Evolutionary conservation across 1,284 basidiomycete species (phyloP), one percentile per base, ranked within the genome.

Genomic region (Boletus mariae): DNA sequence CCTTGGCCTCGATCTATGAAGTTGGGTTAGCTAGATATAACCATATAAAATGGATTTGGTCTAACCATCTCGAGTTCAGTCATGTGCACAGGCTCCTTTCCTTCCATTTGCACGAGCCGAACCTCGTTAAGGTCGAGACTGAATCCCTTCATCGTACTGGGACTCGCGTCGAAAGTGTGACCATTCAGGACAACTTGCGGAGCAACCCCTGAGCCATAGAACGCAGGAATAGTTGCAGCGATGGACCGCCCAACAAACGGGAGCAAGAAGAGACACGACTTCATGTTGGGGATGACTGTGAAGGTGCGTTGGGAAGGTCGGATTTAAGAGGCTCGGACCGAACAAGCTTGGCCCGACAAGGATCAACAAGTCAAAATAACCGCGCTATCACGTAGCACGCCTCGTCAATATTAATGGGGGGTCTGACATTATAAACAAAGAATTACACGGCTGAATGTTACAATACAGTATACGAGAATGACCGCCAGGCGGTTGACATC

Each of bases 61-160:
- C 46, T 8, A 45, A 85, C 88, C 84, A 92, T 95, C 61, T 94
- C 84, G 32, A 87, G 73, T 70, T 95, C 93, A 12, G 90, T 82
- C 72, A 93, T 85, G 84, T 84, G 87, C 32, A 85, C 77, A 20
- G 89, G 87, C 11, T 75, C 72, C 57, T 81, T 73, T 47, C 81
- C 86, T 54, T 85, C 80, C 62, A 92, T 76, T 68, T 92, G 83
- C 47, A 95, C 83, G 46, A 94, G 79, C 49, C 92, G 81, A 53
- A 76, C 75, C 52, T 83, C 87, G 57, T 79, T 75, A 51, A 94
- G 75, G 71, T 93, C 85, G 53, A 92, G 72, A 61, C 72, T 72
- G 66, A 80, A 77, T 26, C 77, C 80, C 23, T 59, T 52, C 43
- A 44, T 56, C 11, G 51, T 20, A 41, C 43, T 48, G 20, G 66